Evolutionary conservation across 2,329 filamentous ascomycete genomes (phyloP), one percentile per base, ranked within the genome.

Genomic region (Bipolaris zeicola): DNA sequence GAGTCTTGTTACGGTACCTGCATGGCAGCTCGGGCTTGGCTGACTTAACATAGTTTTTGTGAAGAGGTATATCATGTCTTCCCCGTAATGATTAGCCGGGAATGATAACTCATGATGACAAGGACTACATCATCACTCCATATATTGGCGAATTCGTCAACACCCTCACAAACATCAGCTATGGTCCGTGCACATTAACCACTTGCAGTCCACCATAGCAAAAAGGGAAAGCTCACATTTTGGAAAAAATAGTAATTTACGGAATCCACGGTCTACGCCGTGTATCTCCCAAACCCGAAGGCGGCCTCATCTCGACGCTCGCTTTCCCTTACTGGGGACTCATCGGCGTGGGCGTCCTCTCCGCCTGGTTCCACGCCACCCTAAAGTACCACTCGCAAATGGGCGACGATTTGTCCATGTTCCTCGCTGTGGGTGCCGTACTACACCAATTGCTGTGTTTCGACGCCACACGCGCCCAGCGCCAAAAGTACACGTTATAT

Each of bases 401-500:
- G 78, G 75, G 78, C 60, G 85, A 87, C 62, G 84, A 87, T 63
- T 73, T 86, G n/a, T 82, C 82, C 51, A 86, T 86, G 84, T 78
- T 86, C 28, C 71, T 83, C 11, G 78, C 85, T 4, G 79, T 78
- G 20, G 82, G 80, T 57, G 76, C 82, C 0, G 77, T 86, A 52
- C 75, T 86, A 5, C 81, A 84, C 45, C 79, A 80, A 46, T 71
- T 82, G 4, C 77, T 80, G 52, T 81, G 79, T 11, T 75, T 78
- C 34, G 75, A 80, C 36, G 61, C 64, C 6, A 56, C 71, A 1
- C 58, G 57, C 1, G 24, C 57, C 7, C 61, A 70, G 49, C 64
- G 70, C 5, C 62, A 63, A 33, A 67, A 59, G 46, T 67, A 62
- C 38, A 71, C 72, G 3, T 22, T 67, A 16, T 45, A 58, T 14